A percentile compares a stretch with the other conserved stretches of the same genome.
Conservation (phyloP, 2,329 filamentous ascomycete genomes). For the Hypomyces rosellus region DNA sequence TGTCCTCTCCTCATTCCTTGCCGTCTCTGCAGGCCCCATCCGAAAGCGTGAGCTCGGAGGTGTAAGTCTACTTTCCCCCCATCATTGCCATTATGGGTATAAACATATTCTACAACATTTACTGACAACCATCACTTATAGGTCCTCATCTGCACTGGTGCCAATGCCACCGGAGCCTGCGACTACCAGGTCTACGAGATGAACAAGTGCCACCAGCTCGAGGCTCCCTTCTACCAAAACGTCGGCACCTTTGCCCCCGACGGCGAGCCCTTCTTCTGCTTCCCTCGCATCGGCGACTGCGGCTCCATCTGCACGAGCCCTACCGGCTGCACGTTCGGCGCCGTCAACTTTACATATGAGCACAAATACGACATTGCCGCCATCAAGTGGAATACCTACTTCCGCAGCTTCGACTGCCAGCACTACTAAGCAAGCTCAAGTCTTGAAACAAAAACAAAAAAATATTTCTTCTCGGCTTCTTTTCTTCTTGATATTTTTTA, state of each 20-base stretch:
- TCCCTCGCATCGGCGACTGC: conserved; percentile 37
- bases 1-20: conserved; percentile 16
- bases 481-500: background rate
- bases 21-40: conserved; percentile 24
- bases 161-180: conserved; percentile 44
- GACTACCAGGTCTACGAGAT: conserved; percentile 37
- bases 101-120: background rate
- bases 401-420: conserved; percentile 30
- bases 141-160: conserved; percentile 46
- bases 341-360: conserved; percentile 38
- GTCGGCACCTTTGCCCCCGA: conserved; percentile 46
- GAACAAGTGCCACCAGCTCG: conserved; percentile 40
- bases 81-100: background rate
- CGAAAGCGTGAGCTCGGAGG: conserved; percentile 39
- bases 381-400: conserved; percentile 38
- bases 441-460: background rate
- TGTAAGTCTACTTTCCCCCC: conserved; percentile 29
- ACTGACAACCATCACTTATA: conserved; percentile 16
- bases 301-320: conserved; percentile 41
- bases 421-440: background rate
- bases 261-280: conserved; percentile 43
- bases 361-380: conserved; percentile 42
- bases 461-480: background rate
- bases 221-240: conserved; percentile 34
- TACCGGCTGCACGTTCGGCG: conserved; percentile 46